These are phyloP conservation scores for Yarrowia alimentaria DNA, from an alignment of 805 yeast genomes.

Conservation along the genomic window DNA sequence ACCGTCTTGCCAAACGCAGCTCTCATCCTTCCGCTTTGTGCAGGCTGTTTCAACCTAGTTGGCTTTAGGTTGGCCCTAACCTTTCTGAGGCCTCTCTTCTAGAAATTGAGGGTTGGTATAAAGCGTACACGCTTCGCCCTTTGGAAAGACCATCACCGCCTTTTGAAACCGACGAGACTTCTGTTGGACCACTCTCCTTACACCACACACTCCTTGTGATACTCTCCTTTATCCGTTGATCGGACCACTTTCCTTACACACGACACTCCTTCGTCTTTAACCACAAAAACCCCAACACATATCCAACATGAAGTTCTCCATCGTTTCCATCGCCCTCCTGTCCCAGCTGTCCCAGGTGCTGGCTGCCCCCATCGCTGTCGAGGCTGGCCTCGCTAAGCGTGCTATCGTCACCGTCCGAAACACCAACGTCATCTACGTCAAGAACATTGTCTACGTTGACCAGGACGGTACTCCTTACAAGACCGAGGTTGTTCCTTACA, in stretches of 20 bases:
- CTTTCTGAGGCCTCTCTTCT: no score
- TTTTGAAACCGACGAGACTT: constrained; percentile 11
- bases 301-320: constrained; percentile 23
- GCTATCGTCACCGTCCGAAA: constrained; percentile 28
- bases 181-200: constrained; percentile 21
- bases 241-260: constrained; percentile 22
- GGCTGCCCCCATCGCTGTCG: constrained; percentile 26
- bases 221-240: constrained; percentile 16
- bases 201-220: constrained; percentile 13
- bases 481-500: constrained; percentile 32
- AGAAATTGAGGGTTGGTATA: no score
- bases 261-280: constrained; percentile 3
- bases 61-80: constrained; percentile 4
- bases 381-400: constrained; percentile 29
- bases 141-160: constrained; percentile 10
- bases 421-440: constrained; percentile 33
- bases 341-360: constrained; percentile 19
- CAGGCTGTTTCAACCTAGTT: constrained; percentile 1
- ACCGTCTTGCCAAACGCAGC: constrained; percentile 2
- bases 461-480: constrained; percentile 33
- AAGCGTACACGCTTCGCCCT: no score
- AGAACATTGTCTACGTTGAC: constrained; percentile 35
- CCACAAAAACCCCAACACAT: constrained; percentile 1
- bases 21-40: constrained; percentile 11
- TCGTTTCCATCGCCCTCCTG: constrained; percentile 22